Percentiles rank a stretch among this genome's conserved stretches.
Conservation (phyloP, 371 early-diverging fungal species). For the Lichtheimia ramosa region DNA sequence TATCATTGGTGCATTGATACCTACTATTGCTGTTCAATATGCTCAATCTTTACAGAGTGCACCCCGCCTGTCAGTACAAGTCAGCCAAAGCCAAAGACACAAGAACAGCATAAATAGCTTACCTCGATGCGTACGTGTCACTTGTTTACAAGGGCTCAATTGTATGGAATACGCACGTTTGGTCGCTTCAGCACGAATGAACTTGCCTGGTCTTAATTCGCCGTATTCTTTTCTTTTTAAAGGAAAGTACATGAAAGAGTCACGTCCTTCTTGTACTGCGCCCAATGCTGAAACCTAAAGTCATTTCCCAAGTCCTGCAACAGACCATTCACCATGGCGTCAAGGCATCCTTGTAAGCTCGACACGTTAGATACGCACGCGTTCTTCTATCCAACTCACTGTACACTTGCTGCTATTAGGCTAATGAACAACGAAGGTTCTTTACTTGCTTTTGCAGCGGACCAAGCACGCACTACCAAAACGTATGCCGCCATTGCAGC, state of each 20-base stretch:
- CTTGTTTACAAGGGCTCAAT: slow-evolving; percentile 36
- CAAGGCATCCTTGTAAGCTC: slow-evolving; percentile 13
- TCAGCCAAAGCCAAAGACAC: background rate
- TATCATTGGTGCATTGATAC: slow-evolving; percentile 1
- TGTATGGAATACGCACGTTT: slow-evolving; percentile 32
- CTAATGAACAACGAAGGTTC: slow-evolving; percentile 75
- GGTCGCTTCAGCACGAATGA: slow-evolving; percentile 42
- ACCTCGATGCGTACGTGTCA: slow-evolving; percentile 40
- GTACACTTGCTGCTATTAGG: slow-evolving; percentile 30
- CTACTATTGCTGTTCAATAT: slow-evolving; percentile 64
- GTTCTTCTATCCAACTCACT: background rate
- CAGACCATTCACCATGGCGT: slow-evolving; percentile 17
- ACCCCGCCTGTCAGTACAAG: slow-evolving; percentile 47
- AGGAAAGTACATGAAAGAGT: slow-evolving; percentile 30
- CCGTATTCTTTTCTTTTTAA: slow-evolving; percentile 40
- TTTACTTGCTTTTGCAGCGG: slow-evolving; percentile 69
- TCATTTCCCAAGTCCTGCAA: slow-evolving; percentile 20
- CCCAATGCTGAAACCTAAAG: slow-evolving; percentile 21
- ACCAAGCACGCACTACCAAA: slow-evolving; percentile 62
- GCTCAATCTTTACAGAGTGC: slow-evolving; percentile 56
- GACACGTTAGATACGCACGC: background rate
- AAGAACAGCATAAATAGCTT: background rate
- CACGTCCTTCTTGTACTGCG: slow-evolving; percentile 1
- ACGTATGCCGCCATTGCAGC: slow-evolving; percentile 74
- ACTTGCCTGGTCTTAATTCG: slow-evolving; percentile 20